These are phyloP conservation scores for Meyerozyma athensensis DNA, from an alignment of 1,139 yeast genomes.

Conservation along the genomic window DNA sequence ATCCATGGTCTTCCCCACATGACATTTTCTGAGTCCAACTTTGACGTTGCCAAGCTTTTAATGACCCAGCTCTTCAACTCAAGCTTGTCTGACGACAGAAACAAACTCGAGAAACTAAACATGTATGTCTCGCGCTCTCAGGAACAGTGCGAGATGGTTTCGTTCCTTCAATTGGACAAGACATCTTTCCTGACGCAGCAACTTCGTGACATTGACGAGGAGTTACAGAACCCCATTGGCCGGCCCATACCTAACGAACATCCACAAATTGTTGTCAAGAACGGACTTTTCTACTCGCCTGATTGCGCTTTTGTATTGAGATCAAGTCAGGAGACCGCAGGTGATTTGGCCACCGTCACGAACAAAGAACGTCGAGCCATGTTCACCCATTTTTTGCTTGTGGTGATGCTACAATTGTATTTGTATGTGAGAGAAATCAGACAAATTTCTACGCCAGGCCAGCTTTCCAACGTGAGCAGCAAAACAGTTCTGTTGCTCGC, in stretches of 20 bases:
- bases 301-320: constrained; percentile 70
- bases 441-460: constrained; percentile 72
- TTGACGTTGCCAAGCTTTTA: constrained; percentile 32
- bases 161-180: constrained; percentile 63
- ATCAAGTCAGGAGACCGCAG: constrained; percentile 32
- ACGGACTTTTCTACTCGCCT: constrained; percentile 73
- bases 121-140: constrained; percentile 30
- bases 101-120: constrained; percentile 38
- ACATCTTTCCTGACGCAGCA: constrained; percentile 51
- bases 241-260: constrained; percentile 54
- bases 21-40: constrained; percentile 39
- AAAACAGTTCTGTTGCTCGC: constrained; percentile 53
- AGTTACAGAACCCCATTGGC: constrained; percentile 66
- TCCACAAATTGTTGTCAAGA: constrained; percentile 52
- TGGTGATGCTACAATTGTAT: constrained; percentile 33
- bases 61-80: constrained; percentile 38
- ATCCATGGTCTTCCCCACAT: constrained; percentile 58
- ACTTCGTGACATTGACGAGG: constrained; percentile 62
- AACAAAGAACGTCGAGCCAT: constrained; percentile 39
- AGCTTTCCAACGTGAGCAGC: constrained; percentile 41
- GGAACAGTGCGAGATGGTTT: constrained; percentile 66
- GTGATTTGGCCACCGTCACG: constrained; percentile 52
- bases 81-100: constrained; percentile 30
- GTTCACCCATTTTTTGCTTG: constrained; percentile 41
- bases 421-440: constrained; percentile 58